Conservation (phyloP, 2,329 filamentous ascomycete genomes). For the Pseudocercospora fuligena region DNA sequence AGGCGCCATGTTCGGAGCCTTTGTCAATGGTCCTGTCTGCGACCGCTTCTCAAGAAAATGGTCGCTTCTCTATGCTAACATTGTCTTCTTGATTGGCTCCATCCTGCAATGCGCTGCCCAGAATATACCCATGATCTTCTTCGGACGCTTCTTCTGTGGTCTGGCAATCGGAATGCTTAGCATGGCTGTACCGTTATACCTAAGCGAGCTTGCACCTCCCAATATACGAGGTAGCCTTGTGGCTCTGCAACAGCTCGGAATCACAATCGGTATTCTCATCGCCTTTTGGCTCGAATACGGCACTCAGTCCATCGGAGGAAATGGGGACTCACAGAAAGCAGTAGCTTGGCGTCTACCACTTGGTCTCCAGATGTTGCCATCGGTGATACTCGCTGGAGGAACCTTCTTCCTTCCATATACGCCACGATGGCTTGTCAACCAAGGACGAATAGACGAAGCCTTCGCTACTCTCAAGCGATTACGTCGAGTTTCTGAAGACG, state of each 20-base stretch:
- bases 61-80: constrained; percentile 2
- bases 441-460: constrained; percentile 35
- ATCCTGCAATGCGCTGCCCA: constrained; percentile 6
- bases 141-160: constrained; percentile 31
- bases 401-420: constrained; percentile 42
- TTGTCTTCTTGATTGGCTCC: constrained; percentile 1
- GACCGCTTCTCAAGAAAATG: constrained; percentile 5
- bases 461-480: constrained; percentile 32
- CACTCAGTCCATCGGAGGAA: constrained; percentile 35
- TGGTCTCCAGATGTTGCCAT: constrained; percentile 48
- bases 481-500: constrained; percentile 29
- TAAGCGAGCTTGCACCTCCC: constrained; percentile 41
- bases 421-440: constrained; percentile 38
- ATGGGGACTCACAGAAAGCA: constrained; percentile 31
- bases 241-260: constrained; percentile 52
- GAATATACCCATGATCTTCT: constrained; percentile 3
- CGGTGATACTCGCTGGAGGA: constrained; percentile 46
- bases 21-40: neutral
- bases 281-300: constrained; percentile 40
- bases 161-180: constrained; percentile 34
- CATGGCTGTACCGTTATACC: constrained; percentile 47
- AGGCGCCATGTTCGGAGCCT: constrained; percentile 2
- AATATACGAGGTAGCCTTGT: constrained; percentile 47
- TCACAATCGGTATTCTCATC: constrained; percentile 53
- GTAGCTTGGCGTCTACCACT: constrained; percentile 52